Evolutionary conservation across 2,329 filamentous ascomycete species (phyloP).

Genomic region (Cadophora sp.): DNA sequence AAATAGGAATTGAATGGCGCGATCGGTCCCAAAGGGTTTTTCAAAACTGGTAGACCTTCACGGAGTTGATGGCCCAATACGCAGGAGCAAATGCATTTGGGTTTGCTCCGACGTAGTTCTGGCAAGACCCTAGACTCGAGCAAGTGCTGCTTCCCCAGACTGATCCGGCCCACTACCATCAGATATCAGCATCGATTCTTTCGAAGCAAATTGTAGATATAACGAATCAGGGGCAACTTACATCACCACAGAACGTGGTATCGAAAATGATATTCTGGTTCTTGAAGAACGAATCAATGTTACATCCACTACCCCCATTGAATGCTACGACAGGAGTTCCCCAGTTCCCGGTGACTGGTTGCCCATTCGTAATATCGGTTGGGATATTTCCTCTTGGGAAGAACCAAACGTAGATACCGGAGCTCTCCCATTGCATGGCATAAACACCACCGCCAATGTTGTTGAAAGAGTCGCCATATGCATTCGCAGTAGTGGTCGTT

Average conservation of each 20-base stretch:
- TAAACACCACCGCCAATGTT: conserved; percentile 70
- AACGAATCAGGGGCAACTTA: conserved; percentile 18
- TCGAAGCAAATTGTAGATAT: background rate
- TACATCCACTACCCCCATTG: conserved; percentile 64
- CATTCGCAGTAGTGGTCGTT: conserved; percentile 48
- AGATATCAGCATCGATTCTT: conserved; percentile 7
- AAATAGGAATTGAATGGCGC: background rate
- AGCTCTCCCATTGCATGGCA: conserved; percentile 72
- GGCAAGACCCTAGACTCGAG: conserved; percentile 28
- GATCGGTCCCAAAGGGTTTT: background rate
- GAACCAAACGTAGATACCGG: conserved; percentile 77
- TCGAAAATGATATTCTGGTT: conserved; percentile 77
- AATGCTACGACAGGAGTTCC: conserved; percentile 73
- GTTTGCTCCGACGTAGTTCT: conserved; percentile 37
- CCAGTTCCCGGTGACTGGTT: conserved; percentile 71
- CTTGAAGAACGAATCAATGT: conserved; percentile 70
- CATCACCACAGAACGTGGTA: conserved; percentile 77
- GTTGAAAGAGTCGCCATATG: conserved; percentile 73
- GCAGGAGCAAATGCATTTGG: conserved; percentile 36
- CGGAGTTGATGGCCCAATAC: conserved; percentile 40
- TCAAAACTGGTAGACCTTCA: conserved; percentile 39
- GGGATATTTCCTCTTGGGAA: conserved; percentile 73
- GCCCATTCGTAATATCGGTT: conserved; percentile 60
- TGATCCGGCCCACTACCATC: conserved; percentile 34
- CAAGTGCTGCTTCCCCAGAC: conserved; percentile 33